phyloP scores from a whole-genome alignment of 139 green algal species.

The Chlorella sp. region DNA sequence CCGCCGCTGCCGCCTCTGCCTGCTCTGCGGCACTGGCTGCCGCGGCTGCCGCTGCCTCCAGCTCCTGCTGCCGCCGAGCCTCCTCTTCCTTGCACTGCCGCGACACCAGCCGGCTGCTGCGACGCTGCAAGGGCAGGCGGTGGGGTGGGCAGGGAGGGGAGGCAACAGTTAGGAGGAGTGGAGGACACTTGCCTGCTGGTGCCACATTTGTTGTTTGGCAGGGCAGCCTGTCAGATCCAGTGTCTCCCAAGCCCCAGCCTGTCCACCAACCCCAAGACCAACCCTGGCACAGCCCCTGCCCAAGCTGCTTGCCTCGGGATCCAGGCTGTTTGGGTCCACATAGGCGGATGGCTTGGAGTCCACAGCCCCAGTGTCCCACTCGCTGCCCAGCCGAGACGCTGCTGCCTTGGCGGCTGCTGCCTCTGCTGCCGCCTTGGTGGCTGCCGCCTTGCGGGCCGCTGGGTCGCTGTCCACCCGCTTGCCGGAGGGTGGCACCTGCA shows the following conservation, averaged over 20 bases:
- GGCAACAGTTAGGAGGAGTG: no score
- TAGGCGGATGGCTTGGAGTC: not conserved
- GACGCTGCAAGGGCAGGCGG: slow-evolving; percentile 16
- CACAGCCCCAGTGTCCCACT: slow-evolving; percentile 5
- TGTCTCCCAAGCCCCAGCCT: no score
- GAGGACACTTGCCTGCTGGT: no score
- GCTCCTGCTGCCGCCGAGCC: slow-evolving; percentile 9
- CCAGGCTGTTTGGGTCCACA: slow-evolving; percentile 15
- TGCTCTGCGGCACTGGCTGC: not conserved
- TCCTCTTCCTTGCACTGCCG: slow-evolving; percentile 30
- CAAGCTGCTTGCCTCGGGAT: slow-evolving; percentile 6
- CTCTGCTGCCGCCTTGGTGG: slow-evolving; percentile 13
- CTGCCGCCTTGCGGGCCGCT: not conserved
- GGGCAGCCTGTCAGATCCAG: no score
- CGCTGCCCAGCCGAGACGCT: not conserved
- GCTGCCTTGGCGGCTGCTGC: slow-evolving; percentile 20
- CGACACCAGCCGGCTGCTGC: slow-evolving; percentile 39
- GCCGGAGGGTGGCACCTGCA: slow-evolving; percentile 19
- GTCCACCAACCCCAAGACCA: not conserved
- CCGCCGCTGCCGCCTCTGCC: slow-evolving; percentile 15
- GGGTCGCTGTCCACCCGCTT: slow-evolving; percentile 11
- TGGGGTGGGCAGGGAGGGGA: not conserved
- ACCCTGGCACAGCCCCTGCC: not conserved
- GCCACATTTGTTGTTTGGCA: no score
- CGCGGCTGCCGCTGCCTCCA: not conserved